phyloP scores from a whole-genome alignment of 164 flowering plant species.

The Chimonanthus praecox region DNA sequence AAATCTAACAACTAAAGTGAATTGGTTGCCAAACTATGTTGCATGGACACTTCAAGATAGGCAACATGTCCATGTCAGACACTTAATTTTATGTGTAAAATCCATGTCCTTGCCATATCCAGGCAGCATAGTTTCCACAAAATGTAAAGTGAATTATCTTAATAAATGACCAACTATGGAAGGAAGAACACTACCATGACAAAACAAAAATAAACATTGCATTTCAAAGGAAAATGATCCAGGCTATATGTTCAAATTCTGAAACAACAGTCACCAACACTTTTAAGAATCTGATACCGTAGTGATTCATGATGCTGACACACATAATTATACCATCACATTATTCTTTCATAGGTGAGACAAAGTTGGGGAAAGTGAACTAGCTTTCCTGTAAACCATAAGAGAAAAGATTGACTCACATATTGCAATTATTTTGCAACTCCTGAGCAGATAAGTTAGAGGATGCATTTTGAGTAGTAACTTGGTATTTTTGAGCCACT shows the following conservation, averaged over 20 bases:
- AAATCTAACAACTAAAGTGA: too few relatives aligned
- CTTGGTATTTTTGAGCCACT: constrained; percentile 94
- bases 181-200: too few relatives aligned
- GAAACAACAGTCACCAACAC: not conserved
- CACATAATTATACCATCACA: not conserved
- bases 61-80: too few relatives aligned
- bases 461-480: constrained; percentile 79
- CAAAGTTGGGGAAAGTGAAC: not conserved
- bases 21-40: too few relatives aligned
- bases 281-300: not conserved
- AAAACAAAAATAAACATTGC: not conserved
- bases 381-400: not conserved
- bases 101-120: too few relatives aligned
- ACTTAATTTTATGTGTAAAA: too few relatives aligned
- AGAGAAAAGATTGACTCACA: constrained; percentile 38
- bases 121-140: too few relatives aligned
- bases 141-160: too few relatives aligned
- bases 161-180: too few relatives aligned
- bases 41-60: too few relatives aligned
- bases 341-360: not conserved
- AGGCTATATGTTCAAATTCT: not conserved
- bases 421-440: constrained; percentile 82
- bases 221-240: not conserved
- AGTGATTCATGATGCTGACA: not conserved
- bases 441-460: constrained; percentile 65